Evolutionary conservation across 257 asterid species (phyloP), one percentile per base, ranked within the genome.

Genomic region (Solanum pennellii): DNA sequence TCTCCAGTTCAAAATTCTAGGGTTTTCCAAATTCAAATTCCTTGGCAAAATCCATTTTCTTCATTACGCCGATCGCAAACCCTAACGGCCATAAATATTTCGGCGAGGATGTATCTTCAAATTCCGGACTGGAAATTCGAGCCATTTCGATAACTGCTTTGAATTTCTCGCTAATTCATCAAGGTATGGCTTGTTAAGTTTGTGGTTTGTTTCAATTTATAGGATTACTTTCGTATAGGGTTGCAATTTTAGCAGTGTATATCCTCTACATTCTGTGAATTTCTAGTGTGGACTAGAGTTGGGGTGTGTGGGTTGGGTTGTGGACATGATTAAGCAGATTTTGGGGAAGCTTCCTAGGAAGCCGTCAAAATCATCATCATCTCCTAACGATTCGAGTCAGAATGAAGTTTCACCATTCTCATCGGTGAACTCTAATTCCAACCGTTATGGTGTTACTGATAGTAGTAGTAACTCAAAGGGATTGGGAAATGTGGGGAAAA

Each of bases 261-360:
- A 42, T n/a, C 65, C 85, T 45, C 39, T 39, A 49, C 85, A 82
- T 82, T 82, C 31, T 52, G 69, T 49, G 69, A 29, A 82, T 29
- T 80, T 49, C 16, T 47, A 29, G 44, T 29, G 69, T 49, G 14
- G 68, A 10, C 12, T 75, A 80, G 68, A 42, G 80, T 84, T 84
- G 42, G 56, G 76, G 7, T 72, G 41, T 84, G 66, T 31, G 37
- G 73, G 74, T 49, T 25, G 66, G 77, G 62, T 84, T 47, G 83
- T 82, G 83, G 59, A 85, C 11, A 88, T 88, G 90, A 76, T 88
- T 74, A 88, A 88, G 82, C 86, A 88, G 83, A 14, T 88, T 35
- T 84, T 88, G 27, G 90, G 88, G 62, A 88, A 85, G 88, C 88
- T 88, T 88, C 90, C 90, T 45, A 52, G 88, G 86, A 88, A 88